Conservation (phyloP, 768 basidiomycete species). For the Solioccasus polychromus region DNA sequence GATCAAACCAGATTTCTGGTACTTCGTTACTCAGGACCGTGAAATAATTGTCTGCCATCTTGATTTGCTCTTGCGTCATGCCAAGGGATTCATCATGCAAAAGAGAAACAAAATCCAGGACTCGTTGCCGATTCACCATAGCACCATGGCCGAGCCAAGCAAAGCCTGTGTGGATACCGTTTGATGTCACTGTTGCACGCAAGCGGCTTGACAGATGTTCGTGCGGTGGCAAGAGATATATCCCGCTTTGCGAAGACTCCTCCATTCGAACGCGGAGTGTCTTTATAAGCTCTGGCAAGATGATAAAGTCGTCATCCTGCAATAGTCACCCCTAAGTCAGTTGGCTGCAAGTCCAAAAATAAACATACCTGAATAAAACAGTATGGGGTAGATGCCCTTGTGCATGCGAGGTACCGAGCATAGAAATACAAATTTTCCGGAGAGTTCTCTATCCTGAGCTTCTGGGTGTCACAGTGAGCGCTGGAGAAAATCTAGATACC, state of each 20-base stretch:
- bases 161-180: conserved; percentile 50
- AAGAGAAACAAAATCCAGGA: conserved; percentile 47
- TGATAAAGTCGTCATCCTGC: conserved; percentile 69
- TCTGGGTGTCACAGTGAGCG: conserved; percentile 40
- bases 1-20: conserved; percentile 64
- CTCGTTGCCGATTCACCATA: conserved; percentile 44
- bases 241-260: conserved; percentile 25
- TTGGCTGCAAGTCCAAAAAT: too few relatives aligned
- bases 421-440: conserved; percentile 57
- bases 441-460: conserved; percentile 56
- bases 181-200: conserved; percentile 38
- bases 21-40: conserved; percentile 52
- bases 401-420: conserved; percentile 59
- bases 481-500: conserved; percentile 39
- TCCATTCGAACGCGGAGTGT: conserved; percentile 43
- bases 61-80: conserved; percentile 46
- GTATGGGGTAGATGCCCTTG: conserved; percentile 45
- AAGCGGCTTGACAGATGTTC: conserved; percentile 57
- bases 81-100: conserved; percentile 38
- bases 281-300: conserved; percentile 55
- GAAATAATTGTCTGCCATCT: conserved; percentile 74
- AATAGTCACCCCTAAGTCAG: conserved; percentile 1
- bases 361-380: conserved; percentile 60
- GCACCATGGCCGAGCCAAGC: conserved; percentile 69
- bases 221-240: conserved; percentile 59